Evolutionary conservation across 1,139 yeast genomes (phyloP).

Genomic region (Geotrichum europaeum): DNA sequence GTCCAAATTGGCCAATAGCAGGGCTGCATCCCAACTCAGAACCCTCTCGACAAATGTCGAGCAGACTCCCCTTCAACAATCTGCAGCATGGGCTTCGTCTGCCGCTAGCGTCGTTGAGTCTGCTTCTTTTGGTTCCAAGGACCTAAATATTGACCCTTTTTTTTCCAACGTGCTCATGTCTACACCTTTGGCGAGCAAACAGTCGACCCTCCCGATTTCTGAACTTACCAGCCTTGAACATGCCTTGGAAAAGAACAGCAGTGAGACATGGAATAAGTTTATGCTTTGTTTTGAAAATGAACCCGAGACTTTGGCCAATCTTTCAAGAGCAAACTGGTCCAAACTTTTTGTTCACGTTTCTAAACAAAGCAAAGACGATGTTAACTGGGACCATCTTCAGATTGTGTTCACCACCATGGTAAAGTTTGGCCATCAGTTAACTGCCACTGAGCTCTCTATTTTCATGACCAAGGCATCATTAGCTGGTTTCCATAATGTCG

Average conservation of each 20-base stretch:
- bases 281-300: neutral
- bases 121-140: neutral
- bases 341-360: conserved; percentile 9
- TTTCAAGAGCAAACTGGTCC: conserved; percentile 16
- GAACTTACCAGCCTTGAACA: neutral
- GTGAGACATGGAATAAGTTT: conserved; percentile 4
- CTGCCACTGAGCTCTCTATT: conserved; percentile 26
- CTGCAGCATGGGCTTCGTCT: neutral
- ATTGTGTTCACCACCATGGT: conserved; percentile 19
- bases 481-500: conserved; percentile 23
- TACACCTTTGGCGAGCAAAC: conserved; percentile 14
- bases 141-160: neutral
- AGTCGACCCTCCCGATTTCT: neutral
- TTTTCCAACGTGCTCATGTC: conserved; percentile 16
- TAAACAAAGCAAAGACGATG: neutral
- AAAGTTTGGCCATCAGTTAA: conserved; percentile 22
- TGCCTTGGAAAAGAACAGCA: neutral
- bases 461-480: conserved; percentile 30
- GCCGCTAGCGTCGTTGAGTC: neutral
- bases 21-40: conserved; percentile 4
- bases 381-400: conserved; percentile 7
- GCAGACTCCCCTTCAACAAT: neutral
- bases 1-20: conserved; percentile 10
- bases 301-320: neutral
- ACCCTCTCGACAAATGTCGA: neutral